Evolutionary conservation across 1,284 basidiomycete species (phyloP).

Genomic region (Irpex sp.): DNA sequence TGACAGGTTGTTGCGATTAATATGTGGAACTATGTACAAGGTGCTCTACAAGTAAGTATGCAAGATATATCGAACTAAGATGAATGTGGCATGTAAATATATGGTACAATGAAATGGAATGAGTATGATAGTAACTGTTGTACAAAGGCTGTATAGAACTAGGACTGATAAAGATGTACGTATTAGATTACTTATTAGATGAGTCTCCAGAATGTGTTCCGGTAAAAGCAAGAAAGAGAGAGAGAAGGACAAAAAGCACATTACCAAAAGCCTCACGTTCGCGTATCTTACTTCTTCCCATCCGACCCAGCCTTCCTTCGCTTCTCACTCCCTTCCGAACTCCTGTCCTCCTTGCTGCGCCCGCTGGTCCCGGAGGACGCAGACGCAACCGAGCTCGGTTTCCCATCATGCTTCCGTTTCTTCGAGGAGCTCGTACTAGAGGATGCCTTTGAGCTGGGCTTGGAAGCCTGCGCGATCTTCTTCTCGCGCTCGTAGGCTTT

Average conservation of each 20-base stretch:
- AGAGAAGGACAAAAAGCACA: too few species aligned
- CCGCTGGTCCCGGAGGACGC: neutral
- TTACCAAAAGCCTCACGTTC: too few species aligned
- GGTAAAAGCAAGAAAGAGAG: too few species aligned
- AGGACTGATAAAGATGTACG: neutral
- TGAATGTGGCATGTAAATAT: too few species aligned
- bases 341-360: neutral
- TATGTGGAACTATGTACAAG: too few species aligned
- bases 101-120: too few species aligned
- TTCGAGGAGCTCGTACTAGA: neutral
- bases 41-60: too few species aligned
- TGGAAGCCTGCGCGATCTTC: constrained; percentile 26
- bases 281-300: too few species aligned
- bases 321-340: neutral
- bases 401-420: neutral
- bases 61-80: too few species aligned
- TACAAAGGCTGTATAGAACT: neutral
- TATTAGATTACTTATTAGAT: neutral
- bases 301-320: too few species aligned
- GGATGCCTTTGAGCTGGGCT: neutral
- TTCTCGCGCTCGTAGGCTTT: constrained; percentile 1
- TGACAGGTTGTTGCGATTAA: too few species aligned
- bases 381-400: neutral
- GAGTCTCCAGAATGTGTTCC: neutral
- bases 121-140: neutral